A percentile compares a stretch with the other conserved stretches of the same genome.
These are phyloP conservation scores for Trichomonascus vanleenenianus DNA, from an alignment of 805 yeast genomes.

Conservation along the genomic window DNA sequence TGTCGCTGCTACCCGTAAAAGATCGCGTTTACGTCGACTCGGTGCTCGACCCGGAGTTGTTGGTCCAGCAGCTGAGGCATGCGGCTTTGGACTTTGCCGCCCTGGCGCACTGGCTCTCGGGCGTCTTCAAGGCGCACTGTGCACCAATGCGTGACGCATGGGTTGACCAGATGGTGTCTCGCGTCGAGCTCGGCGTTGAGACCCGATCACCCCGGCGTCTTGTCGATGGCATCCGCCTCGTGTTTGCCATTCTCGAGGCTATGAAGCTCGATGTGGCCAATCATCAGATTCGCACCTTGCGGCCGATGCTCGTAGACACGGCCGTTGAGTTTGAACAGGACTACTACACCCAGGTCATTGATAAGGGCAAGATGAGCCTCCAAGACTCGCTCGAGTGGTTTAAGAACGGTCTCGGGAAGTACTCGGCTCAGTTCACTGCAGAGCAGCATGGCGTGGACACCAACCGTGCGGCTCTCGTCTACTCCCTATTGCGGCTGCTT, in stretches of 20 bases:
- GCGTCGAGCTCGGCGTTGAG: constrained; percentile 40
- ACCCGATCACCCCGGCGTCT: constrained; percentile 39
- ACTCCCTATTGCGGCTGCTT: constrained; percentile 41
- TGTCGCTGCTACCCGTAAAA: constrained; percentile 68
- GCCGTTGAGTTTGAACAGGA: constrained; percentile 86
- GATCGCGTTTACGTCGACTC: constrained; percentile 62
- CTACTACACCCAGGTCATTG: constrained; percentile 44
- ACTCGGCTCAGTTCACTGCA: not conserved
- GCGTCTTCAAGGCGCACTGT: constrained; percentile 78
- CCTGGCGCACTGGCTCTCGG: constrained; percentile 66
- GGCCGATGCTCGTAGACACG: constrained; percentile 79
- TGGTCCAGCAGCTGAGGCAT: constrained; percentile 65
- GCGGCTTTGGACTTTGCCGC: constrained; percentile 60
- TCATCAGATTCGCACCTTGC: constrained; percentile 78
- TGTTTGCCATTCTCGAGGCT: constrained; percentile 80
- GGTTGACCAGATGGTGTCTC: constrained; percentile 73
- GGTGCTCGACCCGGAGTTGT: constrained; percentile 66
- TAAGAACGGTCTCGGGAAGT: constrained; percentile 28
- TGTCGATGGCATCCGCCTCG: constrained; percentile 67
- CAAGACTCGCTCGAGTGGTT: constrained; percentile 63
- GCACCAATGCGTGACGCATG: constrained; percentile 92
- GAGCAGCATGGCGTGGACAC: constrained; percentile 9
- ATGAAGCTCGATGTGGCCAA: constrained; percentile 95
- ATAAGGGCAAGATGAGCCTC: constrained; percentile 49
- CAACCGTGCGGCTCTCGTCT: constrained; percentile 19